Base-by-base conservation (phyloP, 768 basidiomycete species). In the Mycena belliarum region DNA sequence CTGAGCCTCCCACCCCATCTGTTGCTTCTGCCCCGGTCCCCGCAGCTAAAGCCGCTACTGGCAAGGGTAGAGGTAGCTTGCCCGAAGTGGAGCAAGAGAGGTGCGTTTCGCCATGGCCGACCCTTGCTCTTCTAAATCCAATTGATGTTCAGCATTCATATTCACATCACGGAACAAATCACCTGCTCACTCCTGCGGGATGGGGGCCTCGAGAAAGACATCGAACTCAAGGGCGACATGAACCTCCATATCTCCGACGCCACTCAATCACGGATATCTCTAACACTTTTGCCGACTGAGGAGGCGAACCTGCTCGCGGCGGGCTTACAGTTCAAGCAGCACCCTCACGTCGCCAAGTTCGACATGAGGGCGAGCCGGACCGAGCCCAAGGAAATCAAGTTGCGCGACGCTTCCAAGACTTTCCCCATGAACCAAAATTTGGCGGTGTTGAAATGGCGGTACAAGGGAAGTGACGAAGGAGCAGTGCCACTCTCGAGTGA, bases 141-240 rank as follows among this genome's bases (percentile, higher is more conserved):
- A 48, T 20, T 32, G 26, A 46, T 45, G 33, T 55, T 12, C 49
- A 97, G 95, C 65, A 83, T 98, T 16, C 95, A 99, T 70, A 78
- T 96, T 62, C 78, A 82, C 49, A 85, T 95, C 70, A 90, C 89
- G 64, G 96, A 99, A 69, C 82, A 82, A 50, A 75, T 98, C 47
- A 88, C 88, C 5, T 79, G 93, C 24, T 85, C 88, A 1, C 79
- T 98, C 26, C 79, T 92, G 43, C 90, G 93, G 38, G 95, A 98
- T 70, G 95, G 97, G 29, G 96, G 96, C 38, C 75, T 97, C 25
- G 84, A 92, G 68, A 63, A 63, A 41, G 84, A 88, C 0, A 86
- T 98, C 76, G 93, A 98, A 62, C 81, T 98, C 65, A 92, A 92
- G 67, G 97, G 95, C 35, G 94, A 97, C 69, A 91, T 98, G 85